A percentile compares a stretch with the other conserved stretches of the same genome.
These are phyloP conservation scores for Colletotrichum sp. DNA, from an alignment of 2,329 filamentous ascomycete species.

Conservation along the genomic window DNA sequence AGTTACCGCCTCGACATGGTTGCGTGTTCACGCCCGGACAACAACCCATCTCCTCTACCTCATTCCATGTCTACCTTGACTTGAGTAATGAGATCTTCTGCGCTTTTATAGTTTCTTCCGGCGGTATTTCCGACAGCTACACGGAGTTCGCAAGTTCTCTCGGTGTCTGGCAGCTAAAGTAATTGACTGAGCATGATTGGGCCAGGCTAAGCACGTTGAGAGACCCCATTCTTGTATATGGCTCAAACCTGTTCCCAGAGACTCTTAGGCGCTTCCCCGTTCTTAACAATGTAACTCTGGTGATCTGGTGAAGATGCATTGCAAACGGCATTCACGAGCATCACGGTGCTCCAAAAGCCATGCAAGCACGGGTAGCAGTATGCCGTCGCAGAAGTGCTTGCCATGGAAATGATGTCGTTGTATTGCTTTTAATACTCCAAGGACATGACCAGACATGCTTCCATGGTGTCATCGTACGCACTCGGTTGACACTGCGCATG, in stretches of 20 bases:
- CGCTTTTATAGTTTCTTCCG: background rate
- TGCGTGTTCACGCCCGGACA: background rate
- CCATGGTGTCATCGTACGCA: background rate
- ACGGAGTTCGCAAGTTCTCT: background rate
- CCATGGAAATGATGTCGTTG: accelerated
- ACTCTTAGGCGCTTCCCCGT: accelerated
- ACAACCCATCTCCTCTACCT: no score
- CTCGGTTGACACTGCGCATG: background rate
- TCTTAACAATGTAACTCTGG: no score
- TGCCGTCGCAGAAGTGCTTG: background rate
- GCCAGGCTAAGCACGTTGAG: background rate
- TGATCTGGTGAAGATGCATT: background rate
- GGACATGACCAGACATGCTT: background rate
- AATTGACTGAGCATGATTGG: background rate
- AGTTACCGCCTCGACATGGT: background rate
- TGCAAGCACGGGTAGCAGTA: background rate
- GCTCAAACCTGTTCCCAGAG: accelerated
- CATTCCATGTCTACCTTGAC: background rate
- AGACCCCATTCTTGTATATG: accelerated
- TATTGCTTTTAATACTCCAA: background rate
- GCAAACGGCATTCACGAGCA: background rate
- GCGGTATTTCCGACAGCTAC: background rate
- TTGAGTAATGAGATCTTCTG: accelerated
- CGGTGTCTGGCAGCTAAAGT: background rate
- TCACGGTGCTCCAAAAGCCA: background rate